These are phyloP conservation scores for Craspedostauros australis DNA, from an alignment of 108 stramenopile genomes.

Conservation along the genomic window DNA sequence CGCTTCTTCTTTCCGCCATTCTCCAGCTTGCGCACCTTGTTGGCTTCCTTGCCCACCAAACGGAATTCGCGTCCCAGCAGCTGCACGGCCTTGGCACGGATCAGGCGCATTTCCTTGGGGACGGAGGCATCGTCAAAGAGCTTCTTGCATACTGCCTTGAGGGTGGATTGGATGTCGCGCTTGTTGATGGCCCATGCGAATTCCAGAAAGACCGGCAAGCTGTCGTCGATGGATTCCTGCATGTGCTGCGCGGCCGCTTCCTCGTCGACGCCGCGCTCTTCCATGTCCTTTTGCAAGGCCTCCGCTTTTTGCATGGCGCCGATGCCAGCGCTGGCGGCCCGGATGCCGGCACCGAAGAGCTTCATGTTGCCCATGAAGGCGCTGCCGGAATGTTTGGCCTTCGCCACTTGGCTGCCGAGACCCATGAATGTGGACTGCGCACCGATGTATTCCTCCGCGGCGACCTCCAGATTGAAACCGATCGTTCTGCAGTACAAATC, in stretches of 20 bases:
- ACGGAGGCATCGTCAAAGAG: conserved; percentile 71
- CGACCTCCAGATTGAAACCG: conserved; percentile 65
- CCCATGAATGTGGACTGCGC: conserved; percentile 64
- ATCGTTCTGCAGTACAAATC: conserved; percentile 65
- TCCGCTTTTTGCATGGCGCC: conserved; percentile 76
- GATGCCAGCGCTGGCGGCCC: conserved; percentile 57
- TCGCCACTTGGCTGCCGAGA: conserved; percentile 63
- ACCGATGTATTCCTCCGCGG: conserved; percentile 73
- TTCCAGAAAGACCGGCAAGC: conserved; percentile 68
- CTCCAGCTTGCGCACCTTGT: conserved; percentile 7
- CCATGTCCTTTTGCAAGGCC: conserved; percentile 42
- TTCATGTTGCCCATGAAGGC: conserved; percentile 46
- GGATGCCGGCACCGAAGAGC: conserved; percentile 62
- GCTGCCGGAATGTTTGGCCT: conserved; percentile 51
- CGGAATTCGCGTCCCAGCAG: conserved; percentile 63
- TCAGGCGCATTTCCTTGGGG: conserved; percentile 39
- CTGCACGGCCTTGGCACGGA: conserved; percentile 59
- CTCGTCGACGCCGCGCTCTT: conserved; percentile 20
- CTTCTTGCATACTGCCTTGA: conserved; percentile 67
- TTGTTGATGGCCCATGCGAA: conserved; percentile 77
- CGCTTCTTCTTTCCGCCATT: neutral
- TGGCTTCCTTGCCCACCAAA: conserved; percentile 35
- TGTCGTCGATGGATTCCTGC: conserved; percentile 54
- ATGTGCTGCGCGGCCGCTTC: conserved; percentile 24
- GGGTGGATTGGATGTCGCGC: conserved; percentile 72